Evolutionary conservation across 768 basidiomycete genomes (phyloP), one percentile per base, ranked within the genome.

Genomic region (Rhodotorula sphaerocarpa): DNA sequence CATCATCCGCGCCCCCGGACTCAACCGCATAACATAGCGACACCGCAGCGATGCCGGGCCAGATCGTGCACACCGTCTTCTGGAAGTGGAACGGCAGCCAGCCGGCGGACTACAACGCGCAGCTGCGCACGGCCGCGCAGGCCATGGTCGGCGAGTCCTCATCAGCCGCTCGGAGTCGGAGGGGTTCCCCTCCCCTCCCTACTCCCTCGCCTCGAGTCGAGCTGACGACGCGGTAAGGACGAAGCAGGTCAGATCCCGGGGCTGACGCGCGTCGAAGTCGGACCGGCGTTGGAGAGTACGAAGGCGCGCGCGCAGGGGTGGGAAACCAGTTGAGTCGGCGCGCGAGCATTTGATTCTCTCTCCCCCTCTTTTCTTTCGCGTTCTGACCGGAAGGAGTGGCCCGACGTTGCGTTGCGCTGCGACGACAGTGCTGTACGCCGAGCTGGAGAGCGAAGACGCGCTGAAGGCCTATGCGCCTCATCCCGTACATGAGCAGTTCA

Each of bases 361-460:
- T n/a, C 27, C 42, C 16, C 44, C 25, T 7, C 14, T 28, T 41
- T 50, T n/a, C 20, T 42, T 25, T n/a, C 28, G 3, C 14, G 9
- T 44, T 55, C 21, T 39, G 36, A 39, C 36, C 9, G 36, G 10
- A 39, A 39, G n/a, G 36, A 39, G 36, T 39, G 36, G 36, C 36
- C 9, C 36, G 16, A 9, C n/a, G n/a, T n/a, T n/a, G n/a, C n/a
- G n/a, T n/a, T n/a, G n/a, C n/a, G n/a, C 16, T 16, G 16, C 36
- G 10, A 39, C 16, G 0, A 33, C 47, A 65, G 63, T 65, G 63
- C 58, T 65, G 10, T 59, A 56, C 39, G 58, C 63, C 20, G 63
- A 65, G 36, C 42, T 65, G 18, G 58, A 65, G 20, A 23, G 20
- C 4, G 63, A 65, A 36, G 48, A 56, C 27, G 63, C 58, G 16